Evolutionary conservation across 129 eudicot genomes (phyloP), one percentile per base, ranked within the genome.

Genomic region (Escallonia rubra): DNA sequence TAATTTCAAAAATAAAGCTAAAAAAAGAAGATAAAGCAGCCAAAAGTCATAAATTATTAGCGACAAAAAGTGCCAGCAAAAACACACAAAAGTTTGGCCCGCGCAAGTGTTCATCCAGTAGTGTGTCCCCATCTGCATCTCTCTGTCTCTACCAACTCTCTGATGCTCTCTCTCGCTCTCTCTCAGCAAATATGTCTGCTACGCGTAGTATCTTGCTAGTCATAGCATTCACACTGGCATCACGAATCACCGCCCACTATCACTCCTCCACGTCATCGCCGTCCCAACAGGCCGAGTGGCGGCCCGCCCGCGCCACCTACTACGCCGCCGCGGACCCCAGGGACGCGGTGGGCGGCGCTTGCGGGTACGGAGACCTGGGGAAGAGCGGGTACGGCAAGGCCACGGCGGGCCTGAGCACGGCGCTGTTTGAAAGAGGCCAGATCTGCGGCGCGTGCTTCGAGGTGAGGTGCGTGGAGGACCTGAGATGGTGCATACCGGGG

Each of bases 401-500:
- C 11, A 92, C 95, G 15, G 98, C 91, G 39, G 96, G 86, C 14
- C 71, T 92, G 6, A 92, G 98, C 63, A 79, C 89, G 4, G 72
- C 74, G 2, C 60, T 92, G 67, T 92, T 86, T 64, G 86, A 81
- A 8, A 83, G 72, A 67, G 98, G 98, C 43, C 95, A 86, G 95
- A 89, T 89, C 95, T 92, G 98, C 63, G 96, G 98, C 60, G 91
- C 96, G 2, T 88, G 95, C 72, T 86, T 83, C 68, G 89, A 86
- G 71, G 80, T 92, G 14, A 73, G 82, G 60, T 92, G 95, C 74
- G 96, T 88, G 4, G 95, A 92, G 59, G 96, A 92, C 71, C 86
- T 93, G 67, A 72, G 86, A 61, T 89, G 90, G 85, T 93, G 98
- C 59, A 89, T 89, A 68, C 98, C 96, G 3, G 96, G 96, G 7